Base-by-base conservation (phyloP, 2,329 filamentous ascomycete species). In the Aureobasidium lini region DNA sequence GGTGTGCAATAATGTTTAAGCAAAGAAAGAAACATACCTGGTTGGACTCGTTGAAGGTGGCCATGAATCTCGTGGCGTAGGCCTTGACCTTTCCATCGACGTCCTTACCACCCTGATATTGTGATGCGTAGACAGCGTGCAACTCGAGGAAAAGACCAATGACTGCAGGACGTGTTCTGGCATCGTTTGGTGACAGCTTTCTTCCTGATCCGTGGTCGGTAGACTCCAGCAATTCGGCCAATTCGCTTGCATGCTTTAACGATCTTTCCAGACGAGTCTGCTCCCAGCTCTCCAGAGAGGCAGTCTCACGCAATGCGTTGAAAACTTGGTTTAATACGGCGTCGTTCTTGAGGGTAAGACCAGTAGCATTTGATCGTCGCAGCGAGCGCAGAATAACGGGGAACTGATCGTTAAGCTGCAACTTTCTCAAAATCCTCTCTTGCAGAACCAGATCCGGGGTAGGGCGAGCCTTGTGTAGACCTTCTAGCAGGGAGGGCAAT, bases 71-170 rank as follows among this genome's bases (percentile, higher is more conserved):
- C 43, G 69, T 66, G 6, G 72, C 71, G 54, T 76, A 74, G 43
- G 66, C 71, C 60, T 69, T 70, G 31, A 78, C 75, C 28, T 72
- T 69, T 1, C 70, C 68, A 44, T 73, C 70, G 34, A 64, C 69
- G 46, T 75, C 73, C 59, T 67, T 58, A 1, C 66, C 69, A 1
- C 61, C 66, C 5, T 64, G 60, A 57, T 75, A 67, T 60, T 67
- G 70, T 54, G 72, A 69, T 3, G 72, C 73, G 46, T 71, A 66
- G 5, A 74, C 68, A 31, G 76, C 75, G 16, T 73, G 69, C 66
- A 79, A 62, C 64, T 77, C 75, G 6, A 78, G 66, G 54, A 74
- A 72, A 31, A 73, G 61, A n/a, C 72, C 76, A 36, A 79, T 67
- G 4, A 76, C 70, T 4, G 67, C 65, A 1, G 76, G 73, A 46